A percentile compares a stretch with the other conserved stretches of the same genome.
Conservation (phyloP, 1,284 basidiomycete species). For the Irpex rosettiformis region DNA sequence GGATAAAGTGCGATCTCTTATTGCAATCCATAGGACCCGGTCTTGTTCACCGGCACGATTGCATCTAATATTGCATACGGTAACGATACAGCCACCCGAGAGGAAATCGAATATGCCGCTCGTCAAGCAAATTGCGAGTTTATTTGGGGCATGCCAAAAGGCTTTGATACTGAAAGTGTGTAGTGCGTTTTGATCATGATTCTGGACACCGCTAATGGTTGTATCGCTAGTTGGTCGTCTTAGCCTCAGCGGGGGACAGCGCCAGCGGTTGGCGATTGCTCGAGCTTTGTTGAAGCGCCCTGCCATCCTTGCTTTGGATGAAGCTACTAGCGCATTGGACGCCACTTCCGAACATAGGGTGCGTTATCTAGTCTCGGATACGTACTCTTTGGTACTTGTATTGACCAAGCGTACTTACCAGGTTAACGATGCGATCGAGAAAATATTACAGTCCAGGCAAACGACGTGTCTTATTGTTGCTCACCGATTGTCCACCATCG, state of each 20-base stretch:
- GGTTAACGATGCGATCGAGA: constrained; percentile 91
- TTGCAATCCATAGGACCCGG: constrained; percentile 51
- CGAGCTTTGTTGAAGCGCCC: constrained; percentile 85
- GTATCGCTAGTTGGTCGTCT: constrained; percentile 57
- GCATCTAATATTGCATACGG: constrained; percentile 95
- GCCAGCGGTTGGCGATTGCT: constrained; percentile 72
- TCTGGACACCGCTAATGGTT: constrained; percentile 21
- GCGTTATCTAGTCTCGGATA: constrained; percentile 1
- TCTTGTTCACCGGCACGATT: constrained; percentile 84
- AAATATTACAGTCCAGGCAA: constrained; percentile 52
- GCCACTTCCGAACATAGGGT: constrained; percentile 84
- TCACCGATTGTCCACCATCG: constrained; percentile 83
- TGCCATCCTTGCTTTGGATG: constrained; percentile 77
- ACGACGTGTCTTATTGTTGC: constrained; percentile 38
- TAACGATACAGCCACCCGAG: constrained; percentile 64
- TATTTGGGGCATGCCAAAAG: constrained; percentile 87
- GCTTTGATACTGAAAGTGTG: constrained; percentile 73
- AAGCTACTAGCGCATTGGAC: constrained; percentile 84
- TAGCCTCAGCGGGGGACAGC: constrained; percentile 66
- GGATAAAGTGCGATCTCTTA: neutral
- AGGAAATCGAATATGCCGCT: constrained; percentile 87
- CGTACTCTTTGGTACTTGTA: too few relatives aligned
- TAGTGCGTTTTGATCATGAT: constrained; percentile 27
- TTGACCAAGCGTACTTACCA: too few relatives aligned
- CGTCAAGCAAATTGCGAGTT: constrained; percentile 94